These are phyloP conservation scores for Pelargonium australe DNA, from an alignment of 441 rosid species.

Conservation along the genomic window DNA sequence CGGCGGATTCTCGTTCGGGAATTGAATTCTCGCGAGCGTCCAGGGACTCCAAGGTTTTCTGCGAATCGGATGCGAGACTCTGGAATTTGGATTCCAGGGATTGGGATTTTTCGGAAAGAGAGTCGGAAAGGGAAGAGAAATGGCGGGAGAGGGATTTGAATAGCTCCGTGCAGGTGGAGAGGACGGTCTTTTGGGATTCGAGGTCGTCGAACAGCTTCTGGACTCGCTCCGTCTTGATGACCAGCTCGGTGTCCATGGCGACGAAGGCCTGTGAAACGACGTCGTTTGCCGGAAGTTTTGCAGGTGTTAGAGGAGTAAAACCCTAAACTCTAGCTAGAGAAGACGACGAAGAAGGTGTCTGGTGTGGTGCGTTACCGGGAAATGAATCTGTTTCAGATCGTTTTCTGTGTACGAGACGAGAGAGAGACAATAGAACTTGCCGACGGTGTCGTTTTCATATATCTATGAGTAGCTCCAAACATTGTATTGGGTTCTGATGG, in stretches of 20 bases:
- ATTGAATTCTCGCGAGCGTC: conserved; percentile 32
- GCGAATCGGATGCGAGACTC: conserved; percentile 27
- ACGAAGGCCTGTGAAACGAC: background rate
- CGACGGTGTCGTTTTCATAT: too few relatives aligned
- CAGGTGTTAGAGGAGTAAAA: background rate
- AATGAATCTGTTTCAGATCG: background rate
- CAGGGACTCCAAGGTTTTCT: conserved; percentile 31
- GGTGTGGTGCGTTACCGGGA: background rate
- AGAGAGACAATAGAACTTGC: too few relatives aligned
- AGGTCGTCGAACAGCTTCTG: conserved; percentile 38
- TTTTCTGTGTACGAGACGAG: background rate
- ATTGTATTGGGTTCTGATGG: too few relatives aligned
- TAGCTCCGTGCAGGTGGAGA: conserved; percentile 39
- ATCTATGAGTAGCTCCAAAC: too few relatives aligned
- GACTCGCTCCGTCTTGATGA: conserved; percentile 30
- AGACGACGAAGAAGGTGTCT: background rate
- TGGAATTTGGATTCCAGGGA: conserved; percentile 39
- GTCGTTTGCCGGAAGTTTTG: background rate
- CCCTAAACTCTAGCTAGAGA: background rate
- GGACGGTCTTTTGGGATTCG: conserved; percentile 31
- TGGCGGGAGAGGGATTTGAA: conserved; percentile 37
- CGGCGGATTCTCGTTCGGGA: conserved; percentile 37
- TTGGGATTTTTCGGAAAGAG: conserved; percentile 31
- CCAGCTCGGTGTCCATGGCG: conserved; percentile 29
- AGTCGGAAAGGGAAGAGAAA: conserved; percentile 34